Percentiles rank a stretch among this genome's conserved stretches.
These are phyloP conservation scores for Naganishia albida DNA, from an alignment of 1,284 basidiomycete genomes.

Conservation along the genomic window DNA sequence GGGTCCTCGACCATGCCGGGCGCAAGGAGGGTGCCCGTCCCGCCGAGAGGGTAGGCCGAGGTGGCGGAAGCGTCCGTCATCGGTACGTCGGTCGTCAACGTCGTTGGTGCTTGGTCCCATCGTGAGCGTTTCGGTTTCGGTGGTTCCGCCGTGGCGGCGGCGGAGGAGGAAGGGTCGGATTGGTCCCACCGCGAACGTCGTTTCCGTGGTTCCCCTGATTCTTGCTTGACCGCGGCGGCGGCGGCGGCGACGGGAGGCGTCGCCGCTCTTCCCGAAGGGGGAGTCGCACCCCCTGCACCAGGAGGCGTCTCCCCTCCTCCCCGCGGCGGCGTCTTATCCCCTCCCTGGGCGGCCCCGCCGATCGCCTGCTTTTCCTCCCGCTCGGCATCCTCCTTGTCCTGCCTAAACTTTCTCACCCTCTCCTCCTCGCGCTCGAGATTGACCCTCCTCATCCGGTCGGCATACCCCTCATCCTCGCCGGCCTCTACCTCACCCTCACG, in stretches of 20 bases:
- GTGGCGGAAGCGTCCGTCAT: constrained; percentile 41
- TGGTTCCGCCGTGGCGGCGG: constrained; percentile 62
- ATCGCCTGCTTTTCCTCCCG: constrained; percentile 65
- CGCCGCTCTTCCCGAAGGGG: constrained; percentile 61
- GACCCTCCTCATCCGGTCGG: constrained; percentile 91
- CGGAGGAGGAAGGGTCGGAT: constrained; percentile 69
- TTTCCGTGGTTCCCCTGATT: constrained; percentile 68
- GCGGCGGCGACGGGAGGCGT: constrained; percentile 53
- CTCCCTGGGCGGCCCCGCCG: constrained; percentile 63
- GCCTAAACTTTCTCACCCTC: constrained; percentile 79
- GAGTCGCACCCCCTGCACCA: constrained; percentile 58
- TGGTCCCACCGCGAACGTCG: constrained; percentile 92
- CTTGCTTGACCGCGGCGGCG: constrained; percentile 70
- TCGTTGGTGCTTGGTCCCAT: constrained; percentile 51
- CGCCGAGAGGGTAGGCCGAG: constrained; percentile 38
- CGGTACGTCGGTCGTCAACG: constrained; percentile 40
- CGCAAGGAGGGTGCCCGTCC: constrained; percentile 61
- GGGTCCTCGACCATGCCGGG: constrained; percentile 93
- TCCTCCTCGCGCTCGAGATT: constrained; percentile 91
- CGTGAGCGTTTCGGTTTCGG: constrained; percentile 61
- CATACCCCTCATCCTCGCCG: constrained; percentile 81
- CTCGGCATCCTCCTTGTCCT: constrained; percentile 74
- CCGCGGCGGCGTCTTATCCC: constrained; percentile 80
- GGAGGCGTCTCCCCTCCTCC: constrained; percentile 43
- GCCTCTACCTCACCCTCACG: constrained; percentile 61